These are phyloP conservation scores for Poterioochromonas sp. DNA, from an alignment of 352 stramenopile genomes.

Conservation along the genomic window DNA sequence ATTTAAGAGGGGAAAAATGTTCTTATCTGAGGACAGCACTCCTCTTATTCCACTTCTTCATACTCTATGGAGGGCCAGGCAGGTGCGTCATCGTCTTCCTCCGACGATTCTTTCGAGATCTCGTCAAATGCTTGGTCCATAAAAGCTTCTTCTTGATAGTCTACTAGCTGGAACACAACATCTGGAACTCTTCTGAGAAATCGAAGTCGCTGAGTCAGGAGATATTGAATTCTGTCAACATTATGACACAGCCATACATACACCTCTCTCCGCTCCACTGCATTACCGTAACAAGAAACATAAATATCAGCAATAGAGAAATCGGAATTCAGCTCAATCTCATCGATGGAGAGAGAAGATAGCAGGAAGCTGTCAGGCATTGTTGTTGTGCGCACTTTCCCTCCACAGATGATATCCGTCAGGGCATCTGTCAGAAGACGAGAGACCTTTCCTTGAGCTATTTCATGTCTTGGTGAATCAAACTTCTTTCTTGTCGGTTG, in stretches of 20 bases:
- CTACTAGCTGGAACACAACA: not conserved
- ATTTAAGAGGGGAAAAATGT: too few relatives aligned
- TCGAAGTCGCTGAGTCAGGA: not conserved
- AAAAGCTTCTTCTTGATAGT: not conserved
- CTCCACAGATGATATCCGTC: too few relatives aligned
- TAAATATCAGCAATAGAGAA: not conserved
- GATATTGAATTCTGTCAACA: constrained; percentile 1
- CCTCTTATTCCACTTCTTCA: too few relatives aligned
- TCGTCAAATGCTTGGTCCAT: not conserved
- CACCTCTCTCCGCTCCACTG: constrained; percentile 3
- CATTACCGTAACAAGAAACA: not conserved
- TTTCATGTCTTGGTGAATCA: too few relatives aligned
- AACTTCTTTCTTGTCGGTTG: too few relatives aligned
- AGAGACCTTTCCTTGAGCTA: too few relatives aligned
- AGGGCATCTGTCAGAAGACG: too few relatives aligned
- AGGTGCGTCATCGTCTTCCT: too few relatives aligned
- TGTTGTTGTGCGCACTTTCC: too few relatives aligned
- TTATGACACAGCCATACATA: constrained; percentile 20
- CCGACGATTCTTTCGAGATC: not conserved
- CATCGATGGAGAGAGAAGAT: not conserved
- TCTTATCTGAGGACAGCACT: too few relatives aligned
- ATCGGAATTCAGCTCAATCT: constrained; percentile 8
- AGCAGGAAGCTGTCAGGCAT: too few relatives aligned
- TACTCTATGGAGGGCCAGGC: too few relatives aligned
- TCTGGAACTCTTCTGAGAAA: not conserved